Conservation (phyloP, 352 stramenopile species). For the Pythium guiyangense region DNA sequence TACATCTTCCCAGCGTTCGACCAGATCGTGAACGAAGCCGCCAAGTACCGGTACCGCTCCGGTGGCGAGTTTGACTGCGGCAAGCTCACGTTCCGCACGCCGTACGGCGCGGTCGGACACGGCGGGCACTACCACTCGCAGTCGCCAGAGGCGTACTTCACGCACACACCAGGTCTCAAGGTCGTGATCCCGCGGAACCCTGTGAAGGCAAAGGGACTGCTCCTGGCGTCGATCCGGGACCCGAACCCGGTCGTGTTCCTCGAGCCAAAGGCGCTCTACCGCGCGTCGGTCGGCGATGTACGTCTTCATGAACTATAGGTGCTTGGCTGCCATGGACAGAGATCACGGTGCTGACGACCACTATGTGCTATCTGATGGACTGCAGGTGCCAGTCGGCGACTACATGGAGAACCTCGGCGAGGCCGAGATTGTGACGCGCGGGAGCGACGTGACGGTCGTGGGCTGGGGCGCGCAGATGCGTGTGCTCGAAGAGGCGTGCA, state of each 20-base stretch:
- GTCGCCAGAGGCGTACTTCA: constrained; percentile 96
- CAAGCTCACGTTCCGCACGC: constrained; percentile 94
- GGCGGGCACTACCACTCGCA: constrained; percentile 94
- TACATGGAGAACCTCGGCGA: constrained; percentile 93
- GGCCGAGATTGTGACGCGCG: constrained; percentile 91
- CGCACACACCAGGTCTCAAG: constrained; percentile 96
- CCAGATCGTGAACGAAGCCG: constrained; percentile 97
- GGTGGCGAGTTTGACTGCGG: constrained; percentile 98
- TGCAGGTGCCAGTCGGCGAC: constrained; percentile 90
- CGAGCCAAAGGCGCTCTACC: constrained; percentile 98
- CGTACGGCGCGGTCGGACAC: constrained; percentile 94
- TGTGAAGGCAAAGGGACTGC: constrained; percentile 93
- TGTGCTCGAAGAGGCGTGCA: constrained; percentile 75
- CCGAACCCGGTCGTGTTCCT: constrained; percentile 97
- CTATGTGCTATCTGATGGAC: constrained; percentile 1
- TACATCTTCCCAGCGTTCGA: constrained; percentile 98
- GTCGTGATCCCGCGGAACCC: constrained; percentile 96
- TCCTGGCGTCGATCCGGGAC: constrained; percentile 94
- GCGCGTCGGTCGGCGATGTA: constrained; percentile 92
- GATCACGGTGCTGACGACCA: neutral
- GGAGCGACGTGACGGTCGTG: constrained; percentile 94
- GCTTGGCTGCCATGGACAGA: neutral
- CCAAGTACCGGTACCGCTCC: constrained; percentile 98
- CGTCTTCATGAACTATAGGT: neutral
- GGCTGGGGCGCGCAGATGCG: constrained; percentile 92